Evolutionary conservation across 2,329 filamentous ascomycete species (phyloP).

Genomic region (Hypoxylon rubiginosum): DNA sequence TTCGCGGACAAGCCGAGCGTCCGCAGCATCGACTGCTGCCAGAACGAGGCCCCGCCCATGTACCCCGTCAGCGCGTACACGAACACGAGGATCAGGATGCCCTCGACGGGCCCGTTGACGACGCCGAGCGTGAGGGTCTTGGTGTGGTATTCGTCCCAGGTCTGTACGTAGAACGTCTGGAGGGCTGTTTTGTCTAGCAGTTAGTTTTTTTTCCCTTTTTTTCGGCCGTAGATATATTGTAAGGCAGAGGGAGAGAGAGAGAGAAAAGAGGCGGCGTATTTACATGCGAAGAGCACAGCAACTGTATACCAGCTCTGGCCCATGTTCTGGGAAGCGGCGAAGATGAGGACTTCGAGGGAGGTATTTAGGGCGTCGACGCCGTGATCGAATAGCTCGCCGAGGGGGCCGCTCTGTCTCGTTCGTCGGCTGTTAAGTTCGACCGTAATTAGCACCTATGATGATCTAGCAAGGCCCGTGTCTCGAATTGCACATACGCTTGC

Average conservation of each 20-base stretch:
- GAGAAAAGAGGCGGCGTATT: constrained; percentile 37
- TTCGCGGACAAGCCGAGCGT: constrained; percentile 77
- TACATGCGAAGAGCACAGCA: constrained; percentile 85
- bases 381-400: constrained; percentile 97
- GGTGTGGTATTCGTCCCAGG: constrained; percentile 99
- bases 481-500: constrained; percentile 77
- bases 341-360: constrained; percentile 90
- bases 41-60: constrained; percentile 91
- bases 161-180: constrained; percentile 98
- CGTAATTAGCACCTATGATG: neutral
- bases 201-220: constrained; percentile 41
- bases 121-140: constrained; percentile 93
- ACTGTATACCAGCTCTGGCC: constrained; percentile 94
- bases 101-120: constrained; percentile 95
- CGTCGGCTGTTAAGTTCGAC: constrained; percentile 71
- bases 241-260: neutral
- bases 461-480: neutral
- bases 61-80: constrained; percentile 88
- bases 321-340: constrained; percentile 91
- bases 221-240: neutral
- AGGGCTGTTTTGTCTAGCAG: constrained; percentile 68
- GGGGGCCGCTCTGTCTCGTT: constrained; percentile 90
- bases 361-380: constrained; percentile 98
- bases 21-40: constrained; percentile 85
- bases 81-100: constrained; percentile 83